These are phyloP conservation scores for Rhexocercosporidium sp. DNA, from an alignment of 2,329 filamentous ascomycete species.

Conservation along the genomic window DNA sequence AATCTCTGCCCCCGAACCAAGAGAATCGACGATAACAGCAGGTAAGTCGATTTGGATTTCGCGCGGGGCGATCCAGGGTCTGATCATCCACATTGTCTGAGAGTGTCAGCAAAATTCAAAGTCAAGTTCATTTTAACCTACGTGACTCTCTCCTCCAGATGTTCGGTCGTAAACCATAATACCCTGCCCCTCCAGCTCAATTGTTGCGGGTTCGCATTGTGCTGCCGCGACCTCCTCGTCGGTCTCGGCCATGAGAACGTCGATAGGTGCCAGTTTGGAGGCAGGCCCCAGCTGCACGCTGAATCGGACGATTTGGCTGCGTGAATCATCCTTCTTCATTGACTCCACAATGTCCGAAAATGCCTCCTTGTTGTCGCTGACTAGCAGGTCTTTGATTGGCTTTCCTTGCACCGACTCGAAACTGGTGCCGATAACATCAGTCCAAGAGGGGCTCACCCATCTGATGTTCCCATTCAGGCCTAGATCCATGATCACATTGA, in stretches of 20 bases:
- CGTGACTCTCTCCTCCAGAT: slow-evolving; percentile 87
- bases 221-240: slow-evolving; percentile 40
- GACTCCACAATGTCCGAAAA: slow-evolving; percentile 86
- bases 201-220: slow-evolving; percentile 54
- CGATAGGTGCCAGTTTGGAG: slow-evolving; percentile 63
- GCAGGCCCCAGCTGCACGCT: slow-evolving; percentile 71
- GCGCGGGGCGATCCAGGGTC: slow-evolving; percentile 83
- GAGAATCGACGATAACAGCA: slow-evolving; percentile 83
- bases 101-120: slow-evolving; percentile 38
- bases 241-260: slow-evolving; percentile 32
- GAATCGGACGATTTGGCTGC: slow-evolving; percentile 89
- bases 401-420: slow-evolving; percentile 75
- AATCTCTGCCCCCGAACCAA: slow-evolving; percentile 93
- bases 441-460: slow-evolving; percentile 97
- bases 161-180: slow-evolving; percentile 97
- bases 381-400: slow-evolving; percentile 79
- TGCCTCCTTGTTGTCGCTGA: slow-evolving; percentile 76
- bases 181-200: slow-evolving; percentile 92
- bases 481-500: slow-evolving; percentile 95
- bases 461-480: slow-evolving; percentile 88
- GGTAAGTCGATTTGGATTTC: slow-evolving; percentile 97
- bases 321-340: slow-evolving; percentile 91
- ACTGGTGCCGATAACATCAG: slow-evolving; percentile 84
- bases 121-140: slow-evolving; percentile 55
- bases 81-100: slow-evolving; percentile 99